Evolutionary conservation across 176 grass and related monocot species (phyloP).

Genomic region (Urochloa ruziziensis): DNA sequence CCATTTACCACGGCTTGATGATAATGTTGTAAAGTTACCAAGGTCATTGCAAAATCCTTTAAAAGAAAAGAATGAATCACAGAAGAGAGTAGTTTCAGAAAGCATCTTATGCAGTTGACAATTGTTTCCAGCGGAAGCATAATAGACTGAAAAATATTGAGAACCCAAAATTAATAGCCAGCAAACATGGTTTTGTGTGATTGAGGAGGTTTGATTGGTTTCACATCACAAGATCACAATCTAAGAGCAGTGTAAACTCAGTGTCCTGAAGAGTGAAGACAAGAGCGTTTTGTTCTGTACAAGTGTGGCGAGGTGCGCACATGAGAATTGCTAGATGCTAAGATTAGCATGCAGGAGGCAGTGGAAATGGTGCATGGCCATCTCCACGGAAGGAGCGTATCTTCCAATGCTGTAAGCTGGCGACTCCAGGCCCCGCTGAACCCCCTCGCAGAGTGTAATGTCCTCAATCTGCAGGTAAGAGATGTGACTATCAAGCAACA

Average conservation of each 20-base stretch:
- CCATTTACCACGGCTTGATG: neutral
- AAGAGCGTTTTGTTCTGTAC: neutral
- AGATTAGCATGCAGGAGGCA: constrained; percentile 57
- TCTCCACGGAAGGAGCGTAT: constrained; percentile 76
- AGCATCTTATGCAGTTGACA: neutral
- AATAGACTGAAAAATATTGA: neutral
- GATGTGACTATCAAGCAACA: neutral
- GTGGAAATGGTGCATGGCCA: constrained; percentile 98
- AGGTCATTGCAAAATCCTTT: neutral
- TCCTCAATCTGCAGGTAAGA: constrained; percentile 69
- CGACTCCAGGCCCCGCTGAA: constrained; percentile 77
- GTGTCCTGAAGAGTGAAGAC: neutral
- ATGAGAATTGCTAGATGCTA: neutral
- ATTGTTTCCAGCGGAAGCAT: neutral
- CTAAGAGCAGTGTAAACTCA: too few relatives aligned
- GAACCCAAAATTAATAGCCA: neutral
- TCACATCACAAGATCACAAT: neutral
- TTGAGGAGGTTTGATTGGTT: neutral
- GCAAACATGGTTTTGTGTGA: neutral
- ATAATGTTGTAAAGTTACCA: neutral
- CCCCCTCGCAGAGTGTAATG: constrained; percentile 84
- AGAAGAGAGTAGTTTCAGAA: neutral
- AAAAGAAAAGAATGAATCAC: neutral
- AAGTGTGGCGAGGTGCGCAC: neutral
- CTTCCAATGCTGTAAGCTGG: constrained; percentile 67